A percentile compares a stretch with the other conserved stretches of the same genome.
phyloP scores from a whole-genome alignment of 192 early-diverging fungal genomes.

The Umbelopsis sp. region DNA sequence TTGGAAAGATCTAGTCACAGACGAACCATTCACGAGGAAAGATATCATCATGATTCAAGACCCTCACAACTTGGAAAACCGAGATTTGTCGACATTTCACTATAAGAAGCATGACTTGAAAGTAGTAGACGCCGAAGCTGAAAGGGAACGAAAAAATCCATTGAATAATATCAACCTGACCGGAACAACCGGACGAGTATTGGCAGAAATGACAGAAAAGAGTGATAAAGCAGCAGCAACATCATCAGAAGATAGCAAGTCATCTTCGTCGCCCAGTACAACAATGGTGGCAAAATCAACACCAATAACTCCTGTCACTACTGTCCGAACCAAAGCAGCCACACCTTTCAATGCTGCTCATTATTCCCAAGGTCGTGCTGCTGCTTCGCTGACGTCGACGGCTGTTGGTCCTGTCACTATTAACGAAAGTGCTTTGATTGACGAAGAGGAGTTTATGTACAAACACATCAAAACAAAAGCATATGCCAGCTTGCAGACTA shows the following conservation, averaged over 20 bases:
- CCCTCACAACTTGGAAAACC: conserved; percentile 71
- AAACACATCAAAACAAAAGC: conserved; percentile 80
- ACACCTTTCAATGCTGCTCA: conserved; percentile 77
- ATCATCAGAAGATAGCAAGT: no score
- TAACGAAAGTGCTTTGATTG: conserved; percentile 69
- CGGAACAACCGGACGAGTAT: conserved; percentile 56
- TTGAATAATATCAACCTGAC: conserved; percentile 65
- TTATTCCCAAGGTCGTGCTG: conserved; percentile 76
- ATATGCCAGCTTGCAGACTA: conserved; percentile 78
- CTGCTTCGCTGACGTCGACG: conserved; percentile 88
- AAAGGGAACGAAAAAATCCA: conserved; percentile 49
- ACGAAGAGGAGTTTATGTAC: conserved; percentile 91
- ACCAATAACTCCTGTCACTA: conserved; percentile 1
- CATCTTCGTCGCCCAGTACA: background rate
- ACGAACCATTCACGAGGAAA: conserved; percentile 81
- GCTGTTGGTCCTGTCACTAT: conserved; percentile 69
- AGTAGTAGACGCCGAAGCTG: conserved; percentile 54
- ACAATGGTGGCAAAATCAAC: background rate
- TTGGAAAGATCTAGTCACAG: conserved; percentile 87
- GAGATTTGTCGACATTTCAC: conserved; percentile 74
- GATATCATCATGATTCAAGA: conserved; percentile 94
- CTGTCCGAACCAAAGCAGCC: conserved; percentile 45
- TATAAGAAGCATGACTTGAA: conserved; percentile 71
- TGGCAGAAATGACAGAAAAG: conserved; percentile 51
- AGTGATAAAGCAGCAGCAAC: conserved; percentile 20